Evolutionary conservation across 176 grass and related monocot species (phyloP).

Genomic region (Carex kokanica): DNA sequence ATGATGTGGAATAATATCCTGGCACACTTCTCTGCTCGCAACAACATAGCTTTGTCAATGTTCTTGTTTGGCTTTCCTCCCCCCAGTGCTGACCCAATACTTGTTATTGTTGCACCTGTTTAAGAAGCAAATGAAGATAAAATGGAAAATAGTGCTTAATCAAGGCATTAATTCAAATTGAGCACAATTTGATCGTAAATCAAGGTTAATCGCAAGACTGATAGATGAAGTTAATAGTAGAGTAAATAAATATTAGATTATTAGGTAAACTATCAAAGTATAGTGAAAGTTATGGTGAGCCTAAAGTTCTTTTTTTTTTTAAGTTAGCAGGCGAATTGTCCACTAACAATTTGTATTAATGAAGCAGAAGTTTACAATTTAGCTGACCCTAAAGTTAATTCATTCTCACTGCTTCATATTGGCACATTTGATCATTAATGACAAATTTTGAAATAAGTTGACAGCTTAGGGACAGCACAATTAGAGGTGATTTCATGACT

Average conservation of each 20-base stretch:
- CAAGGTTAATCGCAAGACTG: not conserved
- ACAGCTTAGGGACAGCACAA: not conserved
- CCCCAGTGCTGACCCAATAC: slow-evolving; percentile 55
- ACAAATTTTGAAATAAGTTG: slow-evolving; percentile 3
- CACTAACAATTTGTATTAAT: too few species aligned
- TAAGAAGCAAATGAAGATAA: not conserved
- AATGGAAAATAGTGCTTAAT: not conserved
- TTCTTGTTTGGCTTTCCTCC: slow-evolving; percentile 67
- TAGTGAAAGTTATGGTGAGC: not conserved
- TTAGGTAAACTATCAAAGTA: not conserved
- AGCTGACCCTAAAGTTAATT: not conserved
- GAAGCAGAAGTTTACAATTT: too few species aligned
- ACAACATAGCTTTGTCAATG: slow-evolving; percentile 90
- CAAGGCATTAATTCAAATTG: not conserved
- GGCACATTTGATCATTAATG: not conserved
- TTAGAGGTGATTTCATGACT: not conserved
- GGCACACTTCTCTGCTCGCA: slow-evolving; percentile 84
- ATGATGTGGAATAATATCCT: slow-evolving; percentile 88
- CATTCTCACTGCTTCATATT: not conserved
- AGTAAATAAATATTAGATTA: not conserved
- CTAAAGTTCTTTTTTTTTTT: not conserved
- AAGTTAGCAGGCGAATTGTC: too few species aligned
- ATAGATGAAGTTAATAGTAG: not conserved
- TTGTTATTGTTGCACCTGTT: slow-evolving; percentile 25
- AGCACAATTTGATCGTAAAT: not conserved